Percentiles rank a stretch among this genome's conserved stretches.
phyloP scores from a whole-genome alignment of 768 basidiomycete genomes.

The Brasilioporus rufonigricans region DNA sequence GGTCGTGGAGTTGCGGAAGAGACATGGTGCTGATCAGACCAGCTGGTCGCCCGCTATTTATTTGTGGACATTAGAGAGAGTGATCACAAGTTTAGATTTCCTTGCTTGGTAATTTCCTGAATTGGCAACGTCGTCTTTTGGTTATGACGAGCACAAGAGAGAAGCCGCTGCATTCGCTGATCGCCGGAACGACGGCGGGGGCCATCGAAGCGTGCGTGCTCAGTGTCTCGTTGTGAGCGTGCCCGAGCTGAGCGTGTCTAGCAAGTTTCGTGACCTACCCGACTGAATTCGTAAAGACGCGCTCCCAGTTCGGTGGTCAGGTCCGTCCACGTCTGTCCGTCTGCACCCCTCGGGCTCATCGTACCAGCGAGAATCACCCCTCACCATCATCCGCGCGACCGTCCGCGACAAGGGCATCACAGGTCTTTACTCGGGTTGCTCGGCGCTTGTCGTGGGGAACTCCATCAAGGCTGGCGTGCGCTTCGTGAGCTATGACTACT shows the following conservation, averaged over 20 bases:
- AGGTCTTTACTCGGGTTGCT: conserved; percentile 93
- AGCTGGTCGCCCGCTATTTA: conserved; percentile 13
- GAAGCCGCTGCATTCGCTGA: conserved; percentile 80
- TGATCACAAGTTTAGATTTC: no score
- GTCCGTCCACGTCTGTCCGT: conserved; percentile 31
- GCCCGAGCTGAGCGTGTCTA: conserved; percentile 34
- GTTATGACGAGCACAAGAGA: conserved; percentile 60
- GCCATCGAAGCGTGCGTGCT: conserved; percentile 87
- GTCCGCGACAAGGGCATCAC: conserved; percentile 68
- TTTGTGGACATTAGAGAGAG: not conserved
- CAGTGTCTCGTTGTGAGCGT: not conserved
- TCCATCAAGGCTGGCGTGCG: conserved; percentile 93
- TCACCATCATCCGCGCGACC: conserved; percentile 74
- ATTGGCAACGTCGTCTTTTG: not conserved
- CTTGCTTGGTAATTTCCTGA: not conserved
- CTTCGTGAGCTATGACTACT: conserved; percentile 92
- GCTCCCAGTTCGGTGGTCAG: conserved; percentile 87
- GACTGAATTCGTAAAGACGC: conserved; percentile 91
- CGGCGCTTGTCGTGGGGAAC: conserved; percentile 88
- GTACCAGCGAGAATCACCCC: conserved; percentile 60
- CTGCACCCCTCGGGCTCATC: not conserved
- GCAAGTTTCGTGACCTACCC: conserved; percentile 82
- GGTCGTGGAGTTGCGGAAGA: conserved; percentile 41
- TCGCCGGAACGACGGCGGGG: conserved; percentile 91
- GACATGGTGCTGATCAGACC: conserved; percentile 8